Evolutionary conservation across 2,329 filamentous ascomycete species (phyloP).

Genomic region (Truncatella angustata): DNA sequence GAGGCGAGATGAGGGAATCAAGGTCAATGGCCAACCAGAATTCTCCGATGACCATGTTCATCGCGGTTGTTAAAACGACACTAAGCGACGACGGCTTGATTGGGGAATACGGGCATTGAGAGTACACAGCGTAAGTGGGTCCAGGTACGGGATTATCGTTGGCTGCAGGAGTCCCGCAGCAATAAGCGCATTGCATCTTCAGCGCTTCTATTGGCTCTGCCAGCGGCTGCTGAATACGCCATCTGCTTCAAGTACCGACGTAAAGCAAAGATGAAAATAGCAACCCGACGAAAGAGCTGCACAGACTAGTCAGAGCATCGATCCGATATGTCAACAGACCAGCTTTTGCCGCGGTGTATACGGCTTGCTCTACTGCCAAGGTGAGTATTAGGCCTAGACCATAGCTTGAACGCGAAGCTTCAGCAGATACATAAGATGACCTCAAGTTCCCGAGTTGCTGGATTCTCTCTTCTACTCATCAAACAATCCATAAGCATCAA

Average conservation of each 20-base stretch:
- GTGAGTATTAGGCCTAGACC: neutral
- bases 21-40: constrained; percentile 26
- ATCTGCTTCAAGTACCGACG: constrained; percentile 6
- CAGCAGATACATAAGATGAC: constrained; percentile 23
- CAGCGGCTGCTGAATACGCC: constrained; percentile 9
- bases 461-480: constrained; percentile 16
- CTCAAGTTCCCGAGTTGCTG: constrained; percentile 5
- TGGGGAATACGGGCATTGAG: constrained; percentile 9
- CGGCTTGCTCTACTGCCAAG: neutral
- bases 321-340: constrained; percentile 1
- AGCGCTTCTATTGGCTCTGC: constrained; percentile 2
- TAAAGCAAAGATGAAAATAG: constrained; percentile 10
- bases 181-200: constrained; percentile 4
- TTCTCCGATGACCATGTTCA: constrained; percentile 16
- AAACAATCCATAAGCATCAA: constrained; percentile 14
- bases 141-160: neutral
- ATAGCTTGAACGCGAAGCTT: constrained; percentile 1
- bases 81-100: constrained; percentile 6
- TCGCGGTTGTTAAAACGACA: constrained; percentile 19
- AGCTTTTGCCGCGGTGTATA: constrained; percentile 6
- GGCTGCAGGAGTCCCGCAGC: neutral
- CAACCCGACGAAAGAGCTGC: constrained; percentile 10
- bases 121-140: neutral
- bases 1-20: constrained; percentile 10
- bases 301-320: neutral